Base-by-base conservation (phyloP, 306 rosid genomes). In the Malus sieversii region DNA sequence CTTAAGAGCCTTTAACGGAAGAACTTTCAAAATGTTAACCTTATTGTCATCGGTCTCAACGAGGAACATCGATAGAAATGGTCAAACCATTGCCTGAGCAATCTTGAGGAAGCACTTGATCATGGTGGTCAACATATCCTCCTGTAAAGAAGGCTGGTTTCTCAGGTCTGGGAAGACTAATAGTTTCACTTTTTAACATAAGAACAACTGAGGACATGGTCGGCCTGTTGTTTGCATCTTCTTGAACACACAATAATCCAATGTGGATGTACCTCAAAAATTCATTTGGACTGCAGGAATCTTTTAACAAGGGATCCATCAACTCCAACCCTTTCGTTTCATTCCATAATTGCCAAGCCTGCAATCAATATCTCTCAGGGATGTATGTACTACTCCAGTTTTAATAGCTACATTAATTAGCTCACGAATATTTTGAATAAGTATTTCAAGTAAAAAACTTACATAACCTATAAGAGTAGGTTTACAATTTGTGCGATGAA, bases 151-250 rank as follows among this genome's bases (percentile, higher is more conserved):
- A 62, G 3, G 71, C 79, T 1, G 83, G 75, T 18, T 59, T 64
- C 35, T 48, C 35, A 1, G 81, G 86, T 42, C 22, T 66, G 4
- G 30, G 40, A 2, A 82, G 70, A 14, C 19, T 44, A 45, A 65
- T 33, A 15, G 81, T 30, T 74, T 84, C 78, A 72, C 69, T 78
- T 70, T 77, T 84, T 74, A 88, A 73, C 90, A 82, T 84, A 44
- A 52, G 27, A 61, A 78, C 85, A 42, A 84, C 72, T 2, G 74
- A 80, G 29, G 92, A 85, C 88, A 88, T 86, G 70, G 82, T 86
- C 73, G 90, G 92, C 67, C 87, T 82, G 18, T 75, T 81, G 68
- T 69, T 75, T 61, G 92, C 81, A 73, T 85, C 85, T 70, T 78
- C 88, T 81, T 88, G 92, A 60, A 80, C 89, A 11, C 65, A 59